A percentile compares a stretch with the other conserved stretches of the same genome.
Evolutionary conservation across 306 rosid genomes (phyloP).

Genomic region (Datisca glomerata): DNA sequence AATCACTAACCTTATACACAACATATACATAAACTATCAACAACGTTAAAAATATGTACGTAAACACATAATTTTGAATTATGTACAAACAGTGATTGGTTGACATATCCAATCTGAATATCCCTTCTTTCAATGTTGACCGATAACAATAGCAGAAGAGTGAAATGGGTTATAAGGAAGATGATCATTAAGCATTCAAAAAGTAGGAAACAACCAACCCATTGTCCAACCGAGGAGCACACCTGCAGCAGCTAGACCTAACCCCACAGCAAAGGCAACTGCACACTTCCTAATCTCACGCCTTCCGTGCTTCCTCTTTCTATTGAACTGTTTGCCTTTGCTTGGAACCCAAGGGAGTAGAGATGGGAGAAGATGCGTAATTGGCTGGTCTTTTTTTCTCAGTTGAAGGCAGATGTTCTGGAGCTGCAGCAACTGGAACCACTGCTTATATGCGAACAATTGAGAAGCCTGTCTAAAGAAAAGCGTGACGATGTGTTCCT

Average conservation of each 20-base stretch:
- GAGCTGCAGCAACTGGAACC: slow-evolving; percentile 69
- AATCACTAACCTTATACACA: too few species aligned
- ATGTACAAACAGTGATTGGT: too few species aligned
- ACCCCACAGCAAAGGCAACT: slow-evolving; percentile 50
- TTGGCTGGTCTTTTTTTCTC: slow-evolving; percentile 41
- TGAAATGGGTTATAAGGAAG: too few species aligned
- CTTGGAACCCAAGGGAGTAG: slow-evolving; percentile 31
- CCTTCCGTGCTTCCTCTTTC: slow-evolving; percentile 26
- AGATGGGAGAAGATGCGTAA: slow-evolving; percentile 28
- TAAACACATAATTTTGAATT: too few species aligned
- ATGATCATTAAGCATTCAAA: too few species aligned
- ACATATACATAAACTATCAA: too few species aligned
- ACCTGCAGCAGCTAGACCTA: slow-evolving; percentile 79
- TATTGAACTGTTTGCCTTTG: slow-evolving; percentile 27
- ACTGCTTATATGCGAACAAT: slow-evolving; percentile 78
- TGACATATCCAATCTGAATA: too few species aligned
- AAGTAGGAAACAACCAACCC: slow-evolving; percentile 72
- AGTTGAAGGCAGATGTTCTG: slow-evolving; percentile 74
- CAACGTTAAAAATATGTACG: too few species aligned
- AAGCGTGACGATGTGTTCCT: slow-evolving; percentile 65
- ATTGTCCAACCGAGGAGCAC: slow-evolving; percentile 90
- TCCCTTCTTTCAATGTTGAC: too few species aligned
- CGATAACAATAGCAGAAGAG: too few species aligned
- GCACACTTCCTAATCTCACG: slow-evolving; percentile 25
- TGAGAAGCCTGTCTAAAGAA: slow-evolving; percentile 78